Base-by-base conservation (phyloP, 2,329 filamentous ascomycete species). In the Pestalotiopsis sp. region DNA sequence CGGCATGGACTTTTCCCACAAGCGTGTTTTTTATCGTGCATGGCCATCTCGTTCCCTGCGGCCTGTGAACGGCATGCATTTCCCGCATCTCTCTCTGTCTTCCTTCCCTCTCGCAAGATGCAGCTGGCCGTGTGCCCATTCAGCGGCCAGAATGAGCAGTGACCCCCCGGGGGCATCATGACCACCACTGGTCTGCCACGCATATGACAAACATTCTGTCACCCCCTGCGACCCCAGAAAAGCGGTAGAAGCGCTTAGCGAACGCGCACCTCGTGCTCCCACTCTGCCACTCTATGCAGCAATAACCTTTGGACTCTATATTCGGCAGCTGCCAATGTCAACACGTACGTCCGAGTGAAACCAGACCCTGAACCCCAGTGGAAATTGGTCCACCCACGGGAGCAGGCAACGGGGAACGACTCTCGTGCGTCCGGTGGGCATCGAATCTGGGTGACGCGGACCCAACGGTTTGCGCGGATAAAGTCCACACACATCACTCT, bases 181-280 rank as follows among this genome's bases (percentile, higher is more conserved):
- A 23, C 36, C 65, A 45, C 56, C 65, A 56, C 52, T 17, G 63
- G 13, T 57, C 13, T 31, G 49, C 23, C 63, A 23, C 52, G 23
- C 36, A 27, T 25, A 27, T 39, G 39, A 20, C 20, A 45, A 27
- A 36, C 38, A 27, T 45, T 36, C 49, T 13, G 17, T 39, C 52
- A 58, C 41, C 64, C 64, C 31, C 45, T 52, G 49, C 41, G 52
- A 45, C 64, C 64, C 49, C 45, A 66, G 49, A 27, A 36, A 59
- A 59, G 65, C 65, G 65, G 65, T 45, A 67, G 52, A 67, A 67
- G 65, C 65, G 65, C 65, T 59, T 67, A 67, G 65, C 65, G 65
- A 67, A 36, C 23, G 27, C 27, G 45, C 45, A 56, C 39, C 13
- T 20, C 45, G 39, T 66, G 62, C 41, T 45, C 39, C 13, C 17